Percentiles rank a stretch among this genome's conserved stretches.
Evolutionary conservation across 306 rosid species (phyloP).

Genomic region (Psophocarpus tetragonolobus): DNA sequence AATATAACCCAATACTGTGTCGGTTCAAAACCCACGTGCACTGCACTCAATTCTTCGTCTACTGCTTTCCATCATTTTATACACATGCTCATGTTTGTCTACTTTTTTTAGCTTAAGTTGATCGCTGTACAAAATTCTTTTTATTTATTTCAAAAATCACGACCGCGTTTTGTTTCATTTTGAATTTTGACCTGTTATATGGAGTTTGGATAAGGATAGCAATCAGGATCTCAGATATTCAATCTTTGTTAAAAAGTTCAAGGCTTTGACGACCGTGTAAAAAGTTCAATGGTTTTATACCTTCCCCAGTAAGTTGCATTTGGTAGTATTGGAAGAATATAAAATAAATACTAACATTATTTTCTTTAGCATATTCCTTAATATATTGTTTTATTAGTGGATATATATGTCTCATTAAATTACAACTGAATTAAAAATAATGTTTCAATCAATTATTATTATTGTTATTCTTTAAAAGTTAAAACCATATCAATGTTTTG

Average conservation of each 20-base stretch:
- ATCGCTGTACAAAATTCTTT: background rate
- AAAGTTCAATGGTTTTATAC: conserved; percentile 5
- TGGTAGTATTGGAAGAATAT: background rate
- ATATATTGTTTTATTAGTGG: background rate
- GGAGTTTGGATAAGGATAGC: conserved; percentile 39
- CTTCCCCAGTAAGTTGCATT: background rate
- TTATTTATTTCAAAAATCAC: background rate
- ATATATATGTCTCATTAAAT: too few relatives aligned
- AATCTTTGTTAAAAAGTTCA: too few relatives aligned
- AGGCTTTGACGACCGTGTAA: too few relatives aligned
- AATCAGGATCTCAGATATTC: background rate
- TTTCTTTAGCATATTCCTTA: background rate
- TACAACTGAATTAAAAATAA: too few relatives aligned
- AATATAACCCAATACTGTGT: background rate
- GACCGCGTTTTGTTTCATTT: conserved; percentile 1
- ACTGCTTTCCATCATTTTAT: background rate
- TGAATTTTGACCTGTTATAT: conserved; percentile 15
- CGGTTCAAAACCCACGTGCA: conserved; percentile 47
- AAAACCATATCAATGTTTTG: too few relatives aligned
- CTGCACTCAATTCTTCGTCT: conserved; percentile 15
- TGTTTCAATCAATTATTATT: background rate
- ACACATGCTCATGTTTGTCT: conserved; percentile 6
- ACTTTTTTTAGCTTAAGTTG: background rate
- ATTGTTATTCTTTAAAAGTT: too few relatives aligned
- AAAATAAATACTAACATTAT: background rate